Percentiles rank a stretch among this genome's conserved stretches.
Evolutionary conservation across 1,284 basidiomycete species (phyloP).

Genomic region (Earliella scabrosa): DNA sequence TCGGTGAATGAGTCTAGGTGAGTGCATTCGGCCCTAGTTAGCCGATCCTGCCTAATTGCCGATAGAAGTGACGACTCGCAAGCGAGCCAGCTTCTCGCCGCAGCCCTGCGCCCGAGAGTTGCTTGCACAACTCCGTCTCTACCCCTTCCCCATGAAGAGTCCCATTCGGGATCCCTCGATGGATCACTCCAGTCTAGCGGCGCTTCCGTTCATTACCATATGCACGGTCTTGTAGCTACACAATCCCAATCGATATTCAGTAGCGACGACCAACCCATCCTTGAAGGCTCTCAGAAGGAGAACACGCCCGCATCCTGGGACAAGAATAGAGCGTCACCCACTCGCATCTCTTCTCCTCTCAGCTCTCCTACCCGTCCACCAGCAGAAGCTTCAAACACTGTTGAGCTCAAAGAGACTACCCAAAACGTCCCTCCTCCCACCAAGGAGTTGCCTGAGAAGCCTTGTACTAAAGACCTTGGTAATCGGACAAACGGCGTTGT

Average conservation of each 20-base stretch:
- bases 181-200: constrained; percentile 15
- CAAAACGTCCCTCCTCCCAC: neutral
- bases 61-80: constrained; percentile 20
- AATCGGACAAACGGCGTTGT: neutral
- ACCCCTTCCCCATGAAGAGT: neutral
- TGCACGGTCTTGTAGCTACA: constrained; percentile 55
- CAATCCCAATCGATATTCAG: constrained; percentile 52
- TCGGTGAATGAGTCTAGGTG: constrained; percentile 13
- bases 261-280: constrained; percentile 32
- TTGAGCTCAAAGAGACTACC: neutral
- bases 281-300: constrained; percentile 55
- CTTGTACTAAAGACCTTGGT: constrained; percentile 7
- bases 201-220: constrained; percentile 47
- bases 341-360: neutral
- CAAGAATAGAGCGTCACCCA: neutral
- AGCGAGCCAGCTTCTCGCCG: constrained; percentile 21
- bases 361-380: constrained; percentile 5
- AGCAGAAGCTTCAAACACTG: constrained; percentile 3
- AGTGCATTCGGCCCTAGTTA: neutral
- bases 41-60: constrained; percentile 1
- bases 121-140: neutral
- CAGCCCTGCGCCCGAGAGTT: constrained; percentile 17
- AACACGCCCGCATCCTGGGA: constrained; percentile 38
- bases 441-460: constrained; percentile 4
- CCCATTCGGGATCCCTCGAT: constrained; percentile 4